Evolutionary conservation across 108 stramenopile genomes (phyloP).

Genomic region (Cyclotella kingstonii): DNA sequence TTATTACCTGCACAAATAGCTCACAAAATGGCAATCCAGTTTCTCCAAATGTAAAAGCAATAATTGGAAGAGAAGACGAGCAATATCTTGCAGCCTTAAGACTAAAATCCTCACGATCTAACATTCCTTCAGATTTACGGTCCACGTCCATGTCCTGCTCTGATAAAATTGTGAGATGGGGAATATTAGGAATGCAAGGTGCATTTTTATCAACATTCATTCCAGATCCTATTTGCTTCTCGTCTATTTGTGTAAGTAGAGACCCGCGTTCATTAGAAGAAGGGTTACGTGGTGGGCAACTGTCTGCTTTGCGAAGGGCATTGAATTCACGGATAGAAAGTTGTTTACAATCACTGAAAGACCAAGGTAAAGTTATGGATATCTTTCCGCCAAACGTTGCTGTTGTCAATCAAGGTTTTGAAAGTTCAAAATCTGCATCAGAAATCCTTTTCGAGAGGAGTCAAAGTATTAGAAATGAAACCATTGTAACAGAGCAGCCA

Average conservation of each 20-base stretch:
- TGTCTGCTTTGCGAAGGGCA: constrained; percentile 59
- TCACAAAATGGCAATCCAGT: not conserved
- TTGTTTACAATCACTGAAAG: constrained; percentile 15
- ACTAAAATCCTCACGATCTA: constrained; percentile 88
- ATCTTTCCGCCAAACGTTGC: constrained; percentile 45
- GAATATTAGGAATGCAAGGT: constrained; percentile 81
- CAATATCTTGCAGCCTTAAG: constrained; percentile 73
- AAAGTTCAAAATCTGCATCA: constrained; percentile 38
- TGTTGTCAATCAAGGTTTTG: constrained; percentile 31
- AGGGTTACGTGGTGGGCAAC: constrained; percentile 36
- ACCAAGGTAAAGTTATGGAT: not conserved
- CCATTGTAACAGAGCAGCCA: not conserved
- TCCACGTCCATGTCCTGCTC: constrained; percentile 88
- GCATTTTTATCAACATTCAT: constrained; percentile 43
- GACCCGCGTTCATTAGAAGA: constrained; percentile 51
- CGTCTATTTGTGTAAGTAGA: constrained; percentile 62
- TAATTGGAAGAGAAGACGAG: constrained; percentile 61
- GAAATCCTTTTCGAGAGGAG: constrained; percentile 13
- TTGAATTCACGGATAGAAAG: constrained; percentile 44
- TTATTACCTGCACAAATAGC: not conserved
- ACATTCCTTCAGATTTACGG: constrained; percentile 70
- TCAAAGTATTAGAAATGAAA: constrained; percentile 8
- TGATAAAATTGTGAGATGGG: constrained; percentile 88
- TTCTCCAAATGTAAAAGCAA: not conserved
- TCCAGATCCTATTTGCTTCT: constrained; percentile 51